These are phyloP conservation scores for Fraxinus albicans DNA, from an alignment of 305 asterid species.

Conservation along the genomic window DNA sequence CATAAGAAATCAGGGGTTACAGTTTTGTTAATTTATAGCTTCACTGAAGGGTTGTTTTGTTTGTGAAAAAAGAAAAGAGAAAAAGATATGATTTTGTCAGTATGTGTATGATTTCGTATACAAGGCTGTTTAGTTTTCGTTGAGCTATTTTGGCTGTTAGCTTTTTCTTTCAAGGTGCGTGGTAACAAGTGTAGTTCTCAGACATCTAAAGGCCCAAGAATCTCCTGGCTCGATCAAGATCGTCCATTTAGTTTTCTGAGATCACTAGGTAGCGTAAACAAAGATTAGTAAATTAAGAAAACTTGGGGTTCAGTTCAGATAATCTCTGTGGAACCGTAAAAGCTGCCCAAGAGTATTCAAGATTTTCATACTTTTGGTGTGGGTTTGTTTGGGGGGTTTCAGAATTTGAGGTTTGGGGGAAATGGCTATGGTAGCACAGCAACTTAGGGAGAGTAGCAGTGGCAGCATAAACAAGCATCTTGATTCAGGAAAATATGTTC, in stretches of 20 bases:
- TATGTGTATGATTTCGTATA: slow-evolving; percentile 17
- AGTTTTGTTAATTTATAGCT: slow-evolving; percentile 26
- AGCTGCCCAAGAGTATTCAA: neutral
- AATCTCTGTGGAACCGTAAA: slow-evolving; percentile 15
- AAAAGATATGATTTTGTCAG: slow-evolving; percentile 24
- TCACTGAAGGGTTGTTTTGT: slow-evolving; percentile 16
- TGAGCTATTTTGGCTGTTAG: slow-evolving; percentile 62
- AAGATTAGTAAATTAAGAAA: neutral
- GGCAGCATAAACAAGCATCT: slow-evolving; percentile 68
- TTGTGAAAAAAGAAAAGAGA: slow-evolving; percentile 18
- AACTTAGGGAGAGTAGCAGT: slow-evolving; percentile 74
- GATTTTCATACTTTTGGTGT: neutral
- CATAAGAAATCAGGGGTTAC: slow-evolving; percentile 9
- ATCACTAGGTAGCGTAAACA: slow-evolving; percentile 6
- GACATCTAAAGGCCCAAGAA: slow-evolving; percentile 16
- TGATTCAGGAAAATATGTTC: slow-evolving; percentile 75
- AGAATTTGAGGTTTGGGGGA: slow-evolving; percentile 9
- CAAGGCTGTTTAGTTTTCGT: slow-evolving; percentile 48
- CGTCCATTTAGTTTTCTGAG: slow-evolving; percentile 25
- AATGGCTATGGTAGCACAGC: slow-evolving; percentile 89
- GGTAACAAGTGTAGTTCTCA: slow-evolving; percentile 20
- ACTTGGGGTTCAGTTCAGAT: slow-evolving; percentile 11
- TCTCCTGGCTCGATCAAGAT: slow-evolving; percentile 28
- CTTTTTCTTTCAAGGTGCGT: slow-evolving; percentile 39
- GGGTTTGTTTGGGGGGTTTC: neutral